These are phyloP conservation scores for Scheffersomyces lignicola DNA, from an alignment of 1,139 yeast species.

Conservation along the genomic window DNA sequence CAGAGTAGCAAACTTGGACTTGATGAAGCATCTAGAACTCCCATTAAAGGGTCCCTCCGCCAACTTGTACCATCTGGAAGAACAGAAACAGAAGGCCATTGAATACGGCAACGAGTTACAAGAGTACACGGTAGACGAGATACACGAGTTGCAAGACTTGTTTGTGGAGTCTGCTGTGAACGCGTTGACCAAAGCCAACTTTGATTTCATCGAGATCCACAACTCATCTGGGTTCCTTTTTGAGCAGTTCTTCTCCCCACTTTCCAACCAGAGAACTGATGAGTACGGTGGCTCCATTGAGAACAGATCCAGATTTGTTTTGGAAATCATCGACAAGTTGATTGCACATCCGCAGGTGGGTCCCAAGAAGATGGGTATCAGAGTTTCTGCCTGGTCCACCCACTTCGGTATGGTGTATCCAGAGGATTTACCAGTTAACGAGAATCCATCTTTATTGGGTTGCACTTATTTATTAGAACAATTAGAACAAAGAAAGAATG, in stretches of 20 bases:
- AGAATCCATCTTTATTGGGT: slow-evolving; percentile 15
- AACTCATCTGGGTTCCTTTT: slow-evolving; percentile 52
- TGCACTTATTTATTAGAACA: slow-evolving; percentile 17
- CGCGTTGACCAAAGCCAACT: slow-evolving; percentile 41
- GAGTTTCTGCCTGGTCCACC: slow-evolving; percentile 31
- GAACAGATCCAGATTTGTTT: slow-evolving; percentile 58
- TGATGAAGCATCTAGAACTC: slow-evolving; percentile 32
- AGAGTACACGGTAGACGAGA: slow-evolving; percentile 33
- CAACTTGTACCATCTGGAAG: slow-evolving; percentile 18
- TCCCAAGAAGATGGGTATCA: slow-evolving; percentile 18
- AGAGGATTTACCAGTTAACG: slow-evolving; percentile 15
- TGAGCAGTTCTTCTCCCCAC: slow-evolving; percentile 37
- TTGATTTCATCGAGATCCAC: slow-evolving; percentile 54
- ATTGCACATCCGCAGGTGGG: slow-evolving; percentile 37
- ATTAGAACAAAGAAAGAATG: slow-evolving; percentile 15
- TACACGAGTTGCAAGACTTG: slow-evolving; percentile 31
- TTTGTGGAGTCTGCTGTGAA: slow-evolving; percentile 46
- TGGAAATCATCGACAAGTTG: slow-evolving; percentile 54
- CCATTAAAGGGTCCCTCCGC: slow-evolving; percentile 25
- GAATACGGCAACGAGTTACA: slow-evolving; percentile 31
- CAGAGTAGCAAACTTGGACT: slow-evolving; percentile 24
- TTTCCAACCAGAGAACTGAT: slow-evolving; percentile 47
- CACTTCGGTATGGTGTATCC: slow-evolving; percentile 40
- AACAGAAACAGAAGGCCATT: slow-evolving; percentile 22
- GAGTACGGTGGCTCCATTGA: slow-evolving; percentile 60